phyloP scores from a whole-genome alignment of 352 stramenopile genomes.

The Phytopythium helicoides region DNA sequence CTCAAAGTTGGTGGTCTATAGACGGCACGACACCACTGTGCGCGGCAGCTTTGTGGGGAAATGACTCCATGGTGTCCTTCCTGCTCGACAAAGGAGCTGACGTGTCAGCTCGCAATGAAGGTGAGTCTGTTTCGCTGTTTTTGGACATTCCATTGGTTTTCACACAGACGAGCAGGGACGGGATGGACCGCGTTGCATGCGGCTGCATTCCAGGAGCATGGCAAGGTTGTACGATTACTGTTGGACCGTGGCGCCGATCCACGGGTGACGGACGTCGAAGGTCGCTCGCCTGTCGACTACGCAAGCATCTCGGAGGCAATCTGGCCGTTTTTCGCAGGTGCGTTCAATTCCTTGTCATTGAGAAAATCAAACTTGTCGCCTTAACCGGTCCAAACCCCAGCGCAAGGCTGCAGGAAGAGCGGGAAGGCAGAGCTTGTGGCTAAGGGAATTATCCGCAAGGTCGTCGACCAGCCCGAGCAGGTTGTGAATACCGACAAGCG shows the following conservation, averaged over 20 bases:
- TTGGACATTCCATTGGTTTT: background rate
- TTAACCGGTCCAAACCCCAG: conserved; percentile 18
- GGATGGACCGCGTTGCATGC: conserved; percentile 66
- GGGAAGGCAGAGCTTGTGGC: conserved; percentile 49
- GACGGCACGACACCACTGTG: conserved; percentile 66
- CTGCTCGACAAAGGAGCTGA: conserved; percentile 55
- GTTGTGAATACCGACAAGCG: conserved; percentile 34
- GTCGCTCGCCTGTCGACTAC: conserved; percentile 55
- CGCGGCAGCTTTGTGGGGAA: conserved; percentile 58
- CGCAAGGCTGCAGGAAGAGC: conserved; percentile 47
- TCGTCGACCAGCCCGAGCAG: conserved; percentile 52
- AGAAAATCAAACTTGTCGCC: too few relatives aligned
- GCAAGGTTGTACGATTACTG: conserved; percentile 55
- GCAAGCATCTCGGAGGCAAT: conserved; percentile 74
- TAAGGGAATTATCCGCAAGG: conserved; percentile 70
- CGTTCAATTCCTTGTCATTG: background rate
- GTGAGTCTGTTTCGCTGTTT: conserved; percentile 15
- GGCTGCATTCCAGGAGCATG: conserved; percentile 65
- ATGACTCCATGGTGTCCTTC: conserved; percentile 61
- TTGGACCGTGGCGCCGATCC: conserved; percentile 47
- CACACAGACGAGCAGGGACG: conserved; percentile 24
- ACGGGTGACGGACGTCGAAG: conserved; percentile 38
- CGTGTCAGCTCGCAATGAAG: conserved; percentile 53
- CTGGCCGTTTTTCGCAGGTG: conserved; percentile 66
- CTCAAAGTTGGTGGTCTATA: too few relatives aligned